Conservation (phyloP, 2,329 filamentous ascomycete genomes). For the Periconia digitata region DNA sequence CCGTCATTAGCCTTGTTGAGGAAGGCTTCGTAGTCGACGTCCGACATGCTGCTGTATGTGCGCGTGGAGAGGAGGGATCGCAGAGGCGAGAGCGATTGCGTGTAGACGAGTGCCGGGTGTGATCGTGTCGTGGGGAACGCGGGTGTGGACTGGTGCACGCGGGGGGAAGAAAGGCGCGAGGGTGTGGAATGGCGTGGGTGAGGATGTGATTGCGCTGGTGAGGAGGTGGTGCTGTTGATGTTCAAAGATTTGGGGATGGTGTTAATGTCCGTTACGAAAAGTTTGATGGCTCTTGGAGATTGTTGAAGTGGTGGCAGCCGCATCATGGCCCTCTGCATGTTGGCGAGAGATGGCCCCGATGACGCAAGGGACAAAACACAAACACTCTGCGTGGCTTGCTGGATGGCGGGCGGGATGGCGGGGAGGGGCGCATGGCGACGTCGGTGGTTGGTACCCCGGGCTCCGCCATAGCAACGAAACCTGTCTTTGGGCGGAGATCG, state of each 20-base stretch:
- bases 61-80: not conserved
- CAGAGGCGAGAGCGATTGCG: too few relatives aligned
- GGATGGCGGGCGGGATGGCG: not conserved
- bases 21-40: slow-evolving; percentile 82
- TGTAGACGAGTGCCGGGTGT: too few relatives aligned
- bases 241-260: not conserved
- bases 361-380: not conserved
- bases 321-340: not conserved
- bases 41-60: slow-evolving; percentile 59
- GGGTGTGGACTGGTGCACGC: too few relatives aligned
- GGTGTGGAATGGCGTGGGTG: not conserved
- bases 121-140: too few relatives aligned
- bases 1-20: slow-evolving; percentile 84
- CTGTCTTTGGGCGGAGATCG: too few relatives aligned
- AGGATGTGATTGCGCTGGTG: not conserved
- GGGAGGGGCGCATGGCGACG: not conserved
- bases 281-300: not conserved
- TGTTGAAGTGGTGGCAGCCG: not conserved
- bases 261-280: not conserved
- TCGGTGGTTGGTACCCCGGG: not conserved
- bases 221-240: not conserved
- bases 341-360: not conserved
- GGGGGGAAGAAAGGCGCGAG: not conserved
- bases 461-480: too few relatives aligned
- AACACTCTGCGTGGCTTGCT: not conserved